Base-by-base conservation (phyloP, 139 green algal genomes). In the Coccomyxa sp. region DNA sequence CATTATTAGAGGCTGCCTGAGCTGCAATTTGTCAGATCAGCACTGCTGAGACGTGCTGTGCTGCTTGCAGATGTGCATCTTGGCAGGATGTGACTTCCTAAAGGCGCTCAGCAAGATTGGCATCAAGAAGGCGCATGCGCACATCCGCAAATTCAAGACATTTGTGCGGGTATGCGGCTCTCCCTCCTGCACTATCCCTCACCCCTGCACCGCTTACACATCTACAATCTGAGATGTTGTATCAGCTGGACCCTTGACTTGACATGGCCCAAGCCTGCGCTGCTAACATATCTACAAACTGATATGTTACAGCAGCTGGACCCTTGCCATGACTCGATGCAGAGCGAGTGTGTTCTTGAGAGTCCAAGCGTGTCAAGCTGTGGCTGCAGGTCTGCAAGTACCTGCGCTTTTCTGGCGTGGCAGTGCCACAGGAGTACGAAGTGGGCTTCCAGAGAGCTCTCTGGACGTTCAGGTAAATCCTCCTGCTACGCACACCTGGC, bases 11-110 rank as follows among this genome's bases (percentile, higher is more conserved):
- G 2, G 3, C 6, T 73, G 33, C n/a, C 22, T 4, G 3, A 24
- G 24, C 33, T 4, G 68, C 29, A 34, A 35, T 75, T 75, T 55
- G 41, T 75, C 22, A 54, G 36, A 31, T 40, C 68, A 39, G 14
- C 68, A 24, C 5, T 31, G 14, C 16, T 50, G 18, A 31, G 41
- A 29, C 70, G 70, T 55, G 41, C 4, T 55, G 4, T 34, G 36
- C 34, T 50, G 1, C 6, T 14, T 83, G 77, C 85, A 97, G 89
- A 97, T 97, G 90, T 99, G 96, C 83, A 92, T 99, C 73, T 80
- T 99, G 84, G 88, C 94, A 10, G 96, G 96, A 9, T 99, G 96
- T 76, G 96, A 99, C 86, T 99, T 98, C 80, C 82, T 98, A 55
- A 81, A 87, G 39, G 86, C 82, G 36, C 73, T 98, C 69, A 83